These are phyloP conservation scores for Globisporangium paddicum DNA, from an alignment of 352 stramenopile species.

Conservation along the genomic window DNA sequence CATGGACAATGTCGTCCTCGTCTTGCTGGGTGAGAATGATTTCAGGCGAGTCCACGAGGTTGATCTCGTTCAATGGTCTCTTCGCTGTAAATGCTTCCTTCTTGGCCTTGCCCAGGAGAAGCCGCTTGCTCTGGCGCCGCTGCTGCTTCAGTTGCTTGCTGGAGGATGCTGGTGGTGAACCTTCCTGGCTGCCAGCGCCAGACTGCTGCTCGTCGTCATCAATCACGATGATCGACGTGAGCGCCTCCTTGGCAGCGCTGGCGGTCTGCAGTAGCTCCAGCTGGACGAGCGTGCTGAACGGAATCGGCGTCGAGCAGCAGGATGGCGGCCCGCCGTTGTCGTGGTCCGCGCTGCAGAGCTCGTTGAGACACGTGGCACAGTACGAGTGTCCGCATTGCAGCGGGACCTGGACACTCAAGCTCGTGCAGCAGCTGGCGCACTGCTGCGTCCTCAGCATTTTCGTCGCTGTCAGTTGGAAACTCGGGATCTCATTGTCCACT, in stretches of 20 bases:
- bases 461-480: background rate
- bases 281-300: background rate
- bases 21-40: too few species aligned
- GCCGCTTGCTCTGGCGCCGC: background rate
- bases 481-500: background rate
- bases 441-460: background rate
- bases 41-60: constrained; percentile 4
- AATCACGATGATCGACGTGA: constrained; percentile 6
- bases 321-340: background rate
- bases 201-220: constrained; percentile 1
- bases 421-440: background rate
- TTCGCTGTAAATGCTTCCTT: background rate
- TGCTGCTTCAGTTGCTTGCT: background rate
- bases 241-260: background rate
- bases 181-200: background rate
- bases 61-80: background rate
- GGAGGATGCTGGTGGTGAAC: background rate
- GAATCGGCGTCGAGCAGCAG: background rate
- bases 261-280: background rate
- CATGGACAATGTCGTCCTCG: background rate
- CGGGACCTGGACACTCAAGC: background rate
- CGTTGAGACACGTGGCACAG: background rate
- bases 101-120: background rate
- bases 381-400: background rate
- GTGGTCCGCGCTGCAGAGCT: background rate